Base-by-base conservation (phyloP, 345 rosid genomes). In the Zanthoxylum bungeanum region DNA sequence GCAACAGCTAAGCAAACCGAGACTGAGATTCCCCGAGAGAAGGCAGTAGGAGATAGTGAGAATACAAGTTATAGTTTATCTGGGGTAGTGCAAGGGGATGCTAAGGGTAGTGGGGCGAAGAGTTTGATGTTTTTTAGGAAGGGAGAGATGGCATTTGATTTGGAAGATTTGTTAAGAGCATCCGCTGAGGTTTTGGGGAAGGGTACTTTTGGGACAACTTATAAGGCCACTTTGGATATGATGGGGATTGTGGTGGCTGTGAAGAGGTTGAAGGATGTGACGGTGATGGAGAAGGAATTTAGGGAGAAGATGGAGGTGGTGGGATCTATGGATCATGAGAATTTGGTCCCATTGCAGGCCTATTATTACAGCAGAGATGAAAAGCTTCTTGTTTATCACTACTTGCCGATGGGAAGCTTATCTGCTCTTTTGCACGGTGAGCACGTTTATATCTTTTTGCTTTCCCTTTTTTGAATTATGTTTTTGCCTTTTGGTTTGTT, bases 331-430 rank as follows among this genome's bases (percentile, higher is more conserved):
- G 91, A 91, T 84, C 96, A 96, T 72, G 87, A 89, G 75, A 86
- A 84, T 75, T 84, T 96, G 86, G 87, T 93, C 42, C 98, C 94
- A 2, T 84, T 96, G 40, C 84, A 93, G 73, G 98, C 99, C 73
- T 93, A 88, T 77, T 95, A 91, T 80, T 91, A 80, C 65, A 95
- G 96, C 66, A 84, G 85, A 46, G 99, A 96, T 63, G 99, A 96
- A 85, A 96, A 96, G 84, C 94, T 96, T 65, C 93, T 96, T 73
- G 98, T 93, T 39, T 83, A 84, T 78, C 97, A 96, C 85, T 96
- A 88, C 89, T 88, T 96, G 99, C 76, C 95, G 39, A 93, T 86
- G 96, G 99, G 99, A 77, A 96, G 99, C 86, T 84, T 96, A 73
- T 96, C 99, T 63, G 97, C 99, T 39, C 96, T 93, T 49, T 75